Evolutionary conservation across 805 yeast genomes (phyloP), one percentile per base, ranked within the genome.

Genomic region (Candida golubevii): DNA sequence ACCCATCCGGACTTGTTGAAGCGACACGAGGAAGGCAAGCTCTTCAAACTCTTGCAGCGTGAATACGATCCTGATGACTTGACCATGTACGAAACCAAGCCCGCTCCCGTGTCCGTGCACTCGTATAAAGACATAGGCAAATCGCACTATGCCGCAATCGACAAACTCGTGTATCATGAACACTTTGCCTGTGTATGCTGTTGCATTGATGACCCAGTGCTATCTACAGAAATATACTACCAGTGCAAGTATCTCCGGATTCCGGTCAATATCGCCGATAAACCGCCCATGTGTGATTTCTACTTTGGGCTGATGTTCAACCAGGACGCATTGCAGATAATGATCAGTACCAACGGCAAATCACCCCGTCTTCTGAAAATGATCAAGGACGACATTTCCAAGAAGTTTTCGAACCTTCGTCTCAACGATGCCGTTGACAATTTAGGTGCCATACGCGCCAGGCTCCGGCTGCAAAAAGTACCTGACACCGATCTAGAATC

Each of bases 331-430:
- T 66, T 87, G 39, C 93, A 86, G 58, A 74, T 87, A 33, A 82
- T 87, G 90, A 83, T 87, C 11, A 79, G 88, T 33, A 85, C 95
- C 10, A 86, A 85, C 60, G 95, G 95, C 4, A 78, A 81, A 54
- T 83, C 90, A 2, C 96, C 96, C 0, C 65, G 93, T 42, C 73
- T 87, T 54, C 83, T 88, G 41, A 73, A 74, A 48, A 50, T 69
- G 42, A 68, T 71, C 45, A 71, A 69, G 50, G 74, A 78, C 46
- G 65, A 78, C 33, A 82, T 87, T 43, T 76, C 83, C 18, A 72
- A 75, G 44, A 69, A 67, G 42, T 67, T 70, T 38, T 60, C 63
- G 27, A 67, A 58, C 13, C 51, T 65, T n/a, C 75, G 76, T 50
- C 66, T 87, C 33, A 81, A 77, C 41, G 67, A 62, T 23, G 87